Evolutionary conservation across 176 grass and related monocot species (phyloP).

Genomic region (Leersia perrieri): DNA sequence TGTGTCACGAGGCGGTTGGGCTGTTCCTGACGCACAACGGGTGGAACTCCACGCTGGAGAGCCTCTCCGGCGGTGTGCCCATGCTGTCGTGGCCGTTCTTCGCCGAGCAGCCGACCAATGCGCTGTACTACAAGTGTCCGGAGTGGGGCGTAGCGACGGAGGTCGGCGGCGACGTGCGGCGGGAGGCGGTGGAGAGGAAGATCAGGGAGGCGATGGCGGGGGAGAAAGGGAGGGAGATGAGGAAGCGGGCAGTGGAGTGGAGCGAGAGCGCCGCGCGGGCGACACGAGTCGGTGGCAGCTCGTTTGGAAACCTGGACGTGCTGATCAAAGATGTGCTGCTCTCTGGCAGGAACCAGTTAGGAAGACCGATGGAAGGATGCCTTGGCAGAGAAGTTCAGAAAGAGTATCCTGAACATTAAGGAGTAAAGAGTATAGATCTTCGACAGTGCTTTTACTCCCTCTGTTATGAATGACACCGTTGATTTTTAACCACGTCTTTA

Average conservation of each 20-base stretch:
- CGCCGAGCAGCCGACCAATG: constrained; percentile 52
- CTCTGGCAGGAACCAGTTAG: too few relatives aligned
- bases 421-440: too few relatives aligned
- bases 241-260: constrained; percentile 25
- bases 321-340: constrained; percentile 35
- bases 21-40: constrained; percentile 47
- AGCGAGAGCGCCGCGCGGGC: not conserved
- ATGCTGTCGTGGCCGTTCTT: constrained; percentile 54
- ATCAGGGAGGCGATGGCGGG: constrained; percentile 38
- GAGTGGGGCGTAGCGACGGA: constrained; percentile 49
- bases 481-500: too few relatives aligned
- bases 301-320: constrained; percentile 35
- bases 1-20: constrained; percentile 38
- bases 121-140: constrained; percentile 32
- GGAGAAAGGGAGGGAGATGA: constrained; percentile 41
- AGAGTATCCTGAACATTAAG: too few relatives aligned
- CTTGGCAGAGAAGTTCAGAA: too few relatives aligned
- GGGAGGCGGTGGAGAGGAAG: constrained; percentile 35
- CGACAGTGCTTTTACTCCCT: too few relatives aligned
- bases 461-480: too few relatives aligned
- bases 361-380: too few relatives aligned
- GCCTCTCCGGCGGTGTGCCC: constrained; percentile 35
- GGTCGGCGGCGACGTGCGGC: constrained; percentile 38
- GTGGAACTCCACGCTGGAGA: constrained; percentile 47
- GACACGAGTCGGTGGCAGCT: constrained; percentile 25